phyloP scores from a whole-genome alignment of 2,329 filamentous ascomycete genomes.

The Cordyceps cicadae region DNA sequence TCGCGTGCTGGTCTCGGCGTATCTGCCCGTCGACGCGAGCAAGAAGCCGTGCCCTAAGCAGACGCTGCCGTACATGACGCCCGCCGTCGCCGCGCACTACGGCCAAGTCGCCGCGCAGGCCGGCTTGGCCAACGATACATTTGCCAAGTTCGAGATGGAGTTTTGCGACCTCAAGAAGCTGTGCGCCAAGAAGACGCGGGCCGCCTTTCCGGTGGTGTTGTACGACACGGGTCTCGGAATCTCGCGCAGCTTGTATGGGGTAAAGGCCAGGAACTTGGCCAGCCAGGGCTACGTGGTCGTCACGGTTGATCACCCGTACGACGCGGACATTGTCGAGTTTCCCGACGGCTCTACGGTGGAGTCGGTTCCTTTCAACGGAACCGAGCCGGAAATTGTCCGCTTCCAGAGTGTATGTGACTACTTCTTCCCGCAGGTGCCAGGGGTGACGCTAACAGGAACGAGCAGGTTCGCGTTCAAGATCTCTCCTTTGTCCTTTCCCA shows the following conservation, averaged over 20 bases:
- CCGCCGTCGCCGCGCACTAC: constrained; percentile 22
- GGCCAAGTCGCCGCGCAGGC: constrained; percentile 18
- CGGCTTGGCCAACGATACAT: constrained; percentile 25
- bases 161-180: constrained; percentile 18
- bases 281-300: constrained; percentile 36
- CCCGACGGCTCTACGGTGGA: constrained; percentile 26
- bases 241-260: constrained; percentile 31
- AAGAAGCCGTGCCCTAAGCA: constrained; percentile 15
- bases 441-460: not conserved
- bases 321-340: constrained; percentile 33
- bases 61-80: constrained; percentile 26
- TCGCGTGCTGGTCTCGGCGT: constrained; percentile 23
- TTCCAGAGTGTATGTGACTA: not conserved
- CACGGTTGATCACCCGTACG: constrained; percentile 38
- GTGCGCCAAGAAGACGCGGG: not conserved
- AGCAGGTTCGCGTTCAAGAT: constrained; percentile 24
- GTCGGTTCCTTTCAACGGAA: constrained; percentile 16
- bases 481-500: constrained; percentile 26
- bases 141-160: constrained; percentile 20
- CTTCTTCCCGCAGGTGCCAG: not conserved
- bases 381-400: constrained; percentile 8
- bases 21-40: constrained; percentile 21
- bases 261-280: constrained; percentile 32
- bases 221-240: constrained; percentile 34
- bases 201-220: constrained; percentile 24